These are phyloP conservation scores for Cornus kousa DNA, from an alignment of 148 eudicot genomes.

Conservation along the genomic window DNA sequence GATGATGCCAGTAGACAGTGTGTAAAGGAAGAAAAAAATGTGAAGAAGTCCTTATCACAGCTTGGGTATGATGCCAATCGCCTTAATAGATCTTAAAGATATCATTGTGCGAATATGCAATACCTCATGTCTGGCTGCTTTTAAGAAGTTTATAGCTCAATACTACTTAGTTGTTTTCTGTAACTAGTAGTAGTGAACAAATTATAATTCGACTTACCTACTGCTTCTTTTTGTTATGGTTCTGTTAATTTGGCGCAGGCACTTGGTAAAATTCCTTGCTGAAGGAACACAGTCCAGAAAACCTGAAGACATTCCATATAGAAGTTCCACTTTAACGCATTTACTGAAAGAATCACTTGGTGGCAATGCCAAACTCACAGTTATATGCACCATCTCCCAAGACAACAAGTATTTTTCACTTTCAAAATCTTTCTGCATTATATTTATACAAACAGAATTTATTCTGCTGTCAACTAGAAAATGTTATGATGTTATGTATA, in stretches of 20 bases:
- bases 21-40: slow-evolving; percentile 60
- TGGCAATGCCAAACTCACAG: slow-evolving; percentile 80
- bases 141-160: no score
- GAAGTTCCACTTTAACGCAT: slow-evolving; percentile 70
- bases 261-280: slow-evolving; percentile 67
- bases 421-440: background rate
- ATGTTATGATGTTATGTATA: background rate
- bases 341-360: slow-evolving; percentile 82
- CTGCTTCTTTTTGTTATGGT: background rate
- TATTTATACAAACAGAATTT: background rate
- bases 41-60: slow-evolving; percentile 75
- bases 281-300: slow-evolving; percentile 36
- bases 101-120: background rate
- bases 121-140: background rate
- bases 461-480: background rate
- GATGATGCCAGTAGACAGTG: slow-evolving; percentile 55
- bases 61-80: slow-evolving; percentile 57
- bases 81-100: background rate
- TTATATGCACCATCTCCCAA: slow-evolving; percentile 74
- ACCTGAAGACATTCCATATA: slow-evolving; percentile 51
- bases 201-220: background rate
- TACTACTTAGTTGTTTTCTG: background rate
- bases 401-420: slow-evolving; percentile 53
- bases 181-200: background rate
- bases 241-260: slow-evolving; percentile 41